Evolutionary conservation across 768 basidiomycete species (phyloP), one percentile per base, ranked within the genome.

Genomic region (Hypholoma fasciculare): DNA sequence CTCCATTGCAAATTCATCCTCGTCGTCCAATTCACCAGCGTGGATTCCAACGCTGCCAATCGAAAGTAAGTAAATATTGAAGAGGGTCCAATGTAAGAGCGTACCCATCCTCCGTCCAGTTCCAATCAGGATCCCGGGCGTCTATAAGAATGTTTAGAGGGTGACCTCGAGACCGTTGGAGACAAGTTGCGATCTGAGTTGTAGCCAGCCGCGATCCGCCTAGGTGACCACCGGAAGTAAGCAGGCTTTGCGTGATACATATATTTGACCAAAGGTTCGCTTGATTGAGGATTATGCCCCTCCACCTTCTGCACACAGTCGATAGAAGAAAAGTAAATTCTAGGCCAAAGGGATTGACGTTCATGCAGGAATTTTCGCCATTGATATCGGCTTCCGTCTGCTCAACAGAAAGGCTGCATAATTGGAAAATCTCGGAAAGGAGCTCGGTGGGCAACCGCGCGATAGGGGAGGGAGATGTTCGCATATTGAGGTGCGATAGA

Each of bases 81-180:
- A n/a, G n/a, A n/a, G n/a, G n/a, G n/a, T n/a, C n/a, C n/a, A n/a
- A n/a, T n/a, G n/a, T n/a, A n/a, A n/a, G n/a, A n/a, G n/a, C n/a
- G n/a, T 58, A 84, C 83, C 78, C 80, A 36, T 74, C 69, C 61
- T 85, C 84, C 11, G 73, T 69, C 61, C 82, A 85, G 64, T 84
- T 79, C 83, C 84, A 87, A 19, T 81, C 76, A 4, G 77, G 76
- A 69, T 87, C 85, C 52, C 84, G 76, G 20, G 78, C 82, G 61
- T 86, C 83, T 46, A 87, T 79, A 44, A 83, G 73, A 54, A 88
- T 81, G 57, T 84, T 80, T 19, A 87, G 66, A 0, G 83, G 76
- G 61, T 75, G 75, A 27, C 73, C 76, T 16, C 75, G 70, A 3
- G 86, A 86, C 19, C 80, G 76, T 16, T 69, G 61, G 13, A 86